phyloP scores from a whole-genome alignment of 345 rosid genomes.

The Acer campestre region DNA sequence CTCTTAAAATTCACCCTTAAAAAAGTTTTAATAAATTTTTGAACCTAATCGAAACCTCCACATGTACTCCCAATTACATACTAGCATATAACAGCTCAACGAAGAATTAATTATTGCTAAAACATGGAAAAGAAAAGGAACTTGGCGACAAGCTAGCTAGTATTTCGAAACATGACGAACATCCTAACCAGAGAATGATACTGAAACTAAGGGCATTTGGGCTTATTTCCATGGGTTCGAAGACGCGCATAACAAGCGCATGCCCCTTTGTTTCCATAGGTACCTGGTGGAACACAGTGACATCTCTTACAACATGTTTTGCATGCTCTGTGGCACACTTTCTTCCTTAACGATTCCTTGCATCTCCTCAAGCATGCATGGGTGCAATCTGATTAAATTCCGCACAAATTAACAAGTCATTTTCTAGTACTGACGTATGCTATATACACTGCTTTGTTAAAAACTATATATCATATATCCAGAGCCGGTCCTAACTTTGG shows the following conservation, averaged over 20 bases:
- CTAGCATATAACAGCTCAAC: no score
- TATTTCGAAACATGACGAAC: background rate
- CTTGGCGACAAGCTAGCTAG: no score
- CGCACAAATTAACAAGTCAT: background rate
- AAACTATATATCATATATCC: no score
- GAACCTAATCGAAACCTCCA: no score
- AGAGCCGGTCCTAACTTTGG: no score
- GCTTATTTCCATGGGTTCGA: constrained; percentile 47
- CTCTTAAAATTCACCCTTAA: no score
- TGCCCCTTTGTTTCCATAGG: constrained; percentile 43
- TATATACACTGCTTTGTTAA: no score
- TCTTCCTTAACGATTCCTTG: constrained; percentile 44
- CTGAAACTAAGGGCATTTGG: constrained; percentile 44
- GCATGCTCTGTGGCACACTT: constrained; percentile 61
- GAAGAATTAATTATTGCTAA: no score
- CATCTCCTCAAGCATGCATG: constrained; percentile 47
- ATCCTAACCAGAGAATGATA: background rate
- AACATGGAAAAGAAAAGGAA: no score
- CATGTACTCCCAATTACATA: no score
- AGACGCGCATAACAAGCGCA: constrained; percentile 57
- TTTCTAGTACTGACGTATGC: background rate
- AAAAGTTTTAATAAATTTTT: no score
- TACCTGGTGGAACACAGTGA: constrained; percentile 69
- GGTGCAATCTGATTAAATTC: constrained; percentile 37
- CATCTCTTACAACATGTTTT: constrained; percentile 53